Percentiles rank a stretch among this genome's conserved stretches.
Evolutionary conservation across 495 filamentous ascomycete genomes (phyloP).

Genomic region (Sphaerosporella brunnea): DNA sequence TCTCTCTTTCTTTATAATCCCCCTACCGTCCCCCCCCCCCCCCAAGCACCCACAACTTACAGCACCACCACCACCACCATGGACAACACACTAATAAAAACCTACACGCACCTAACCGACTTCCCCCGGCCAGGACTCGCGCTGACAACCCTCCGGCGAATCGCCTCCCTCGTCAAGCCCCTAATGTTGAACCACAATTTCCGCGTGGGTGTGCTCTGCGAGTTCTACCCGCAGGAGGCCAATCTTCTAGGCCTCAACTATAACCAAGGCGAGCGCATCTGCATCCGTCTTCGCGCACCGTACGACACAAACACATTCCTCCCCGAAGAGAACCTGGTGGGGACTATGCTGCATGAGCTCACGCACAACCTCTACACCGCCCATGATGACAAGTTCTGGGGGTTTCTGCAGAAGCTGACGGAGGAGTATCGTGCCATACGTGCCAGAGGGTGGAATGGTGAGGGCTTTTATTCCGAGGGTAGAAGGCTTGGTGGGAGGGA

Average conservation of each 20-base stretch:
- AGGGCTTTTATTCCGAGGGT: not conserved
- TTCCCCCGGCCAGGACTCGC: constrained; percentile 61
- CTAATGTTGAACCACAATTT: constrained; percentile 79
- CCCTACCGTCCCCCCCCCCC: not conserved
- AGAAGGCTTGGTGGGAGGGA: not conserved
- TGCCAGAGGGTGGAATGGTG: not conserved
- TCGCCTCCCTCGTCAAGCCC: constrained; percentile 83
- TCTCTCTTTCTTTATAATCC: no score
- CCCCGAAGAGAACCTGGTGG: constrained; percentile 57
- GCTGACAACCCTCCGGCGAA: constrained; percentile 59
- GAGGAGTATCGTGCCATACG: constrained; percentile 56
- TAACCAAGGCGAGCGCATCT: constrained; percentile 58
- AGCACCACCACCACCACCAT: not conserved
- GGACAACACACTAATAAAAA: constrained; percentile 35
- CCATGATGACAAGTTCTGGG: constrained; percentile 67
- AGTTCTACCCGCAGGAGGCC: constrained; percentile 62
- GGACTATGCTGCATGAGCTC: constrained; percentile 94
- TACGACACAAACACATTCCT: constrained; percentile 57
- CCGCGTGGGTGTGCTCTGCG: constrained; percentile 60
- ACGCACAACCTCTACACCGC: constrained; percentile 73
- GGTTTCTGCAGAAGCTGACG: constrained; percentile 71
- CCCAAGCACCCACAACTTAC: not conserved
- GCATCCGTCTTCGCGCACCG: constrained; percentile 64
- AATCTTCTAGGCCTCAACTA: constrained; percentile 67
- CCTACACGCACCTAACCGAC: constrained; percentile 61